Base-by-base conservation (phyloP, 2,329 filamentous ascomycete species). In the Phyllosticta citriasiana region DNA sequence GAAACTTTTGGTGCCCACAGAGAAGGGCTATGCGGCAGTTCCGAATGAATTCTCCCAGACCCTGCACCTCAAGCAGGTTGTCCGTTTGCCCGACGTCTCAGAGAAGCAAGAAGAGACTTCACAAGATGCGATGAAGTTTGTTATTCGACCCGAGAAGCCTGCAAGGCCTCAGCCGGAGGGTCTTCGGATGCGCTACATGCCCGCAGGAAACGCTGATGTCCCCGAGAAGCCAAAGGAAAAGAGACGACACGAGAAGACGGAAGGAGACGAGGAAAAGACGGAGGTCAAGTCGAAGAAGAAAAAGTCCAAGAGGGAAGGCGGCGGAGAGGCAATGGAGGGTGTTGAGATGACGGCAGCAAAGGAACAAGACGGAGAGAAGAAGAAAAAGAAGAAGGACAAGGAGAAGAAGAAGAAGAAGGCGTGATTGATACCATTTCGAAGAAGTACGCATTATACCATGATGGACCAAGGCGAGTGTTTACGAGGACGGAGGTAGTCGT, bases 161-260 rank as follows among this genome's bases (percentile, higher is more conserved):
- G 77, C 84, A 56, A 82, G 86, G 63, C 77, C 82, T 54, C 88
- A 91, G 70, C 87, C 88, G 1, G 79, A 82, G 67, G 86, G 84
- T 6, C 75, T 92, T 59, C 84, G 81, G 67, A 82, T 85, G 72
- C 83, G 88, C 35, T 91, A 83, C 72, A 80, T 81, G 59, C 88
- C 88, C 1, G 82, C 87, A 53, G 88, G 88, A 14, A 80, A 70
- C 56, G 78, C 78, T 22, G 73, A 80, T 16, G 76, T 27, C n/a
- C 10, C 25, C n/a, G 58, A 25, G 4, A 47, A 50, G 9, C 19
- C 22, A 16, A n/a, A 27, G 22, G 27, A 9, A 16, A 80, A 79
- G 68, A 70, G 77, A 52, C 74, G 73, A 62, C 70, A 71, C 60
- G 67, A 75, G 65, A 22, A 67, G 50, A 50, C 61, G 53, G 52